These are phyloP conservation scores for Leccinum truebloodii DNA, from an alignment of 768 basidiomycete species.

Conservation along the genomic window DNA sequence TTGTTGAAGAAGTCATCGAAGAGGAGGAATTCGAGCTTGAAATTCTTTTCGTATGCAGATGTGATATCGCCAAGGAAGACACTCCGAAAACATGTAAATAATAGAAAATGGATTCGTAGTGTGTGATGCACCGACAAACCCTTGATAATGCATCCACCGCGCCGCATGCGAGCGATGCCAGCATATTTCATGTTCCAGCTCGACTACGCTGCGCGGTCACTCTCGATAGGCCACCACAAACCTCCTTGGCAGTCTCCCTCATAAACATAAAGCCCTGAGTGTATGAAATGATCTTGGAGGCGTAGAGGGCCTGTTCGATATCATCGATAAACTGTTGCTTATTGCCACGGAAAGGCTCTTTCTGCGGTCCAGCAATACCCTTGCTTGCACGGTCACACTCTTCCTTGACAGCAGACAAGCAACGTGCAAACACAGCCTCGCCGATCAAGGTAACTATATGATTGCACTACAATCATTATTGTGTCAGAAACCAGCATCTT, in stretches of 20 bases:
- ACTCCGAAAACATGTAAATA: conserved; percentile 43
- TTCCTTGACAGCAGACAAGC: conserved; percentile 94
- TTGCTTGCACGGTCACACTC: conserved; percentile 95
- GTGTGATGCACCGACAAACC: conserved; percentile 34
- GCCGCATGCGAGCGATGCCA: conserved; percentile 99
- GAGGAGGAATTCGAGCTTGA: conserved; percentile 84
- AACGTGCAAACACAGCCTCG: conserved; percentile 98
- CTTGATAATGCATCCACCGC: conserved; percentile 99
- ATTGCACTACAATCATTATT: conserved; percentile 13
- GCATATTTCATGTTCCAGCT: conserved; percentile 95
- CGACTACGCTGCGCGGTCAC: conserved; percentile 41
- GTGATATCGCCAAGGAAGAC: conserved; percentile 96
- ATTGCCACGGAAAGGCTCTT: conserved; percentile 94
- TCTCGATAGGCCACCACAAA: conserved; percentile 27
- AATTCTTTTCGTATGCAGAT: conserved; percentile 83
- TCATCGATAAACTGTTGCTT: conserved; percentile 99
- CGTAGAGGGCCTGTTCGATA: conserved; percentile 98
- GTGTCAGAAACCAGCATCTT: conserved; percentile 5
- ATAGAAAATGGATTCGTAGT: conserved; percentile 13
- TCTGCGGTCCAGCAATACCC: conserved; percentile 85
- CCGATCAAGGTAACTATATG: conserved; percentile 92
- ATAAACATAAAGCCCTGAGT: conserved; percentile 99
- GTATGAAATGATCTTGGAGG: conserved; percentile 99
- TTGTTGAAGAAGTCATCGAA: conserved; percentile 99
- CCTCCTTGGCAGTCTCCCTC: conserved; percentile 96